A percentile compares a stretch with the other conserved stretches of the same genome.
Conservation (phyloP, 345 rosid species). For the Salix dunnii region DNA sequence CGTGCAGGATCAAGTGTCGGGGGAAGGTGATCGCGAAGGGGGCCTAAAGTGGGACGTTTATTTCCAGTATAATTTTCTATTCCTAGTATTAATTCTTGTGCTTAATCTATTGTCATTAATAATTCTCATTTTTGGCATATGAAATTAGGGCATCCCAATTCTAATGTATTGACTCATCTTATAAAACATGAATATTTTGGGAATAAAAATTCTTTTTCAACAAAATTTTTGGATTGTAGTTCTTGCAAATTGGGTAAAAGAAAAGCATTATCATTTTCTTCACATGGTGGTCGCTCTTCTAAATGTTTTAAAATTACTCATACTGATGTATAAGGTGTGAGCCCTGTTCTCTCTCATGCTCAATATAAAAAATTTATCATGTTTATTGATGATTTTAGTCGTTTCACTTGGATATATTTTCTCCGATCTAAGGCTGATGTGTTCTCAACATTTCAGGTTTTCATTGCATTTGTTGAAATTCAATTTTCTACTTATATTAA, state of each 20-base stretch:
- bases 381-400: not conserved
- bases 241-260: not conserved
- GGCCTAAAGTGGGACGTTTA: too few relatives aligned
- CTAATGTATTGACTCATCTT: too few relatives aligned
- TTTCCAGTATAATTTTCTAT: not conserved
- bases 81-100: not conserved
- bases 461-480: not conserved
- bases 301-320: not conserved
- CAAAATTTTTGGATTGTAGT: not conserved
- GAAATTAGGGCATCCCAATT: too few relatives aligned
- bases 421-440: not conserved
- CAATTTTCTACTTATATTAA: not conserved
- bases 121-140: too few relatives aligned
- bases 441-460: not conserved
- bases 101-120: too few relatives aligned
- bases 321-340: not conserved
- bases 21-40: too few relatives aligned
- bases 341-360: not conserved
- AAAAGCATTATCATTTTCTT: not conserved
- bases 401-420: not conserved
- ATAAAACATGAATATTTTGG: too few relatives aligned
- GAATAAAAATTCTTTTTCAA: too few relatives aligned
- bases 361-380: not conserved
- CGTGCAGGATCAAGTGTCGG: too few relatives aligned
- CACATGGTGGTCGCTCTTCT: not conserved